Evolutionary conservation across 192 early-diverging fungal genomes (phyloP).

Genomic region (Thamnidium elegans): DNA sequence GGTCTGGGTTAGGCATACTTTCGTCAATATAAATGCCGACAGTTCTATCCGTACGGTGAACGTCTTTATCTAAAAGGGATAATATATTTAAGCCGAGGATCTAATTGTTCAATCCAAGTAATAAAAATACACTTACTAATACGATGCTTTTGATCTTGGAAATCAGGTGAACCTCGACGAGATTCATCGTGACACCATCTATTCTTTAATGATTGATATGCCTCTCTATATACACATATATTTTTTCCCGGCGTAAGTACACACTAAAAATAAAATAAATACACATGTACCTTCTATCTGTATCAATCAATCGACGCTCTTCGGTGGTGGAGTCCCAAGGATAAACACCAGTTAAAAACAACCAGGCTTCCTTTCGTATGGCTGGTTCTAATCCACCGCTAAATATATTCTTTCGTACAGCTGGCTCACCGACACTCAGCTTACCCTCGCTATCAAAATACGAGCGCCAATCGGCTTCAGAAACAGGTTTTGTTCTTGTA

Average conservation of each 20-base stretch:
- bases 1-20: slow-evolving; percentile 51
- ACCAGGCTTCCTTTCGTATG: slow-evolving; percentile 84
- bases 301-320: slow-evolving; percentile 60
- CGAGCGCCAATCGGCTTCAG: slow-evolving; percentile 65
- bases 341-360: slow-evolving; percentile 82
- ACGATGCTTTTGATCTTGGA: slow-evolving; percentile 70
- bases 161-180: slow-evolving; percentile 52
- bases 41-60: slow-evolving; percentile 90
- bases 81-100: not conserved
- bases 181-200: slow-evolving; percentile 62
- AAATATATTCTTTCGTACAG: slow-evolving; percentile 61
- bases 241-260: no score
- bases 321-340: slow-evolving; percentile 77
- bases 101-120: not conserved
- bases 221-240: slow-evolving; percentile 37
- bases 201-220: slow-evolving; percentile 63
- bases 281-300: slow-evolving; percentile 44
- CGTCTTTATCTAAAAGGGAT: slow-evolving; percentile 78
- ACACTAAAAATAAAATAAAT: not conserved
- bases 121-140: slow-evolving; percentile 46
- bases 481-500: slow-evolving; percentile 50
- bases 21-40: slow-evolving; percentile 79
- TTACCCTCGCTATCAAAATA: slow-evolving; percentile 62
- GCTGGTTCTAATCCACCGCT: slow-evolving; percentile 77
- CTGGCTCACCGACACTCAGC: slow-evolving; percentile 45